Evolutionary conservation across 2,329 filamentous ascomycete species (phyloP), one percentile per base, ranked within the genome.

Genomic region (Aspergillus alliaceus): DNA sequence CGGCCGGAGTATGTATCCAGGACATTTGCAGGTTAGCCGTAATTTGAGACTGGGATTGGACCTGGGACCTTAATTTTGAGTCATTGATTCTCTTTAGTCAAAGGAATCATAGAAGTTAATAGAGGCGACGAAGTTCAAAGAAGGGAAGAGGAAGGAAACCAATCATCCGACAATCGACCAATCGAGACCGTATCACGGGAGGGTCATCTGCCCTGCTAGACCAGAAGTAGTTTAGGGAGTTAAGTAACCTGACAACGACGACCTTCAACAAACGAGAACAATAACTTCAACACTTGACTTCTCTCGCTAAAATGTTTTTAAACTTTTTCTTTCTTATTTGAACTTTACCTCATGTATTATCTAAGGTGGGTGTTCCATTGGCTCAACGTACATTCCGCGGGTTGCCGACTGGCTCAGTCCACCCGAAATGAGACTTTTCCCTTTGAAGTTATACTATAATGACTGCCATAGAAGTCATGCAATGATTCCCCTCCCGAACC

Each of bases 401-500:
- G 37, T 47, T 53, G 58, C 58, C 58, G 56, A 55, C 39, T 58
- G 54, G 52, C 24, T 51, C 27, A 47, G 27, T 51, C 53, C 44
- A 47, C 24, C 42, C 31, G n/a, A 25, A 34, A 39, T 48, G 32
- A 27, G 34, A 29, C 39, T 24, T 25, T 48, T 39, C 48, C 29
- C 18, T 6, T 27, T 18, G 15, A 29, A 40, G 35, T 31, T 14
- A 22, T 34, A 24, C 44, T 29, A 51, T 40, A 18, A 42, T 9
- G 31, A 18, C 22, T 34, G 34, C 27, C 46, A 31, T 34, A 22
- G n/a, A 25, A 51, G 48, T 48, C 49, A 53, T 44, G 51, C 49
- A 52, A 48, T 32, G 24, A 51, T 48, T 44, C 25, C 50, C 40
- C 37, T 53, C 50, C n/a, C 50, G 37, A 25, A 27, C 37, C 50